Percentiles rank a stretch among this genome's conserved stretches.
phyloP scores from a whole-genome alignment of 2,329 filamentous ascomycete genomes.

The Macrophomina tecta region DNA sequence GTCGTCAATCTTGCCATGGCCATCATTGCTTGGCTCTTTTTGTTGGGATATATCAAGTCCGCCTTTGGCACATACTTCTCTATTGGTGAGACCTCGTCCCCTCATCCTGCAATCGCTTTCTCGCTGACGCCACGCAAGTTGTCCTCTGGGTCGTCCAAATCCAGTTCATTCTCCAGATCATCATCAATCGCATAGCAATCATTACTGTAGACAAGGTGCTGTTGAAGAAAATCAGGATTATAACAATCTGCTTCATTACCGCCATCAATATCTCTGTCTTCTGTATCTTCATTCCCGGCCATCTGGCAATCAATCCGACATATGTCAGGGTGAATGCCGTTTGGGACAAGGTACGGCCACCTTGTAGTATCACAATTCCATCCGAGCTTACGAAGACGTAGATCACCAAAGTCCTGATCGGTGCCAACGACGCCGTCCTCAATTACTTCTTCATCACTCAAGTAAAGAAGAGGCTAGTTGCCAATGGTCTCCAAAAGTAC shows the following conservation, averaged over 20 bases:
- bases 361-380: no score
- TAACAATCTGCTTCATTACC: conserved; percentile 31
- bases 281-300: conserved; percentile 39
- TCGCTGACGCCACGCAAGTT: conserved; percentile 23
- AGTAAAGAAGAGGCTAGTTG: conserved; percentile 36
- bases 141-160: conserved; percentile 54
- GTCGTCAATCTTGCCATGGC: conserved; percentile 48
- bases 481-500: conserved; percentile 38
- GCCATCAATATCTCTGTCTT: conserved; percentile 41
- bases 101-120: neutral
- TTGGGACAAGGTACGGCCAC: conserved; percentile 4
- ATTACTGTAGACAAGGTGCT: conserved; percentile 32
- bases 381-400: neutral
- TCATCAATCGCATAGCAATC: conserved; percentile 38
- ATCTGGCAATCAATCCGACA: conserved; percentile 34
- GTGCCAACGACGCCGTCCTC: conserved; percentile 35
- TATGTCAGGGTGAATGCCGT: conserved; percentile 33
- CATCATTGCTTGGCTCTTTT: conserved; percentile 49
- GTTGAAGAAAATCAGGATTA: conserved; percentile 30
- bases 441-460: conserved; percentile 39
- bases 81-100: neutral
- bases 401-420: conserved; percentile 37
- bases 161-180: conserved; percentile 34
- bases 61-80: conserved; percentile 12
- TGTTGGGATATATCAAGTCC: conserved; percentile 47